Conservation (phyloP, 2,329 filamentous ascomycete species). For the Xylariaceae sp. region DNA sequence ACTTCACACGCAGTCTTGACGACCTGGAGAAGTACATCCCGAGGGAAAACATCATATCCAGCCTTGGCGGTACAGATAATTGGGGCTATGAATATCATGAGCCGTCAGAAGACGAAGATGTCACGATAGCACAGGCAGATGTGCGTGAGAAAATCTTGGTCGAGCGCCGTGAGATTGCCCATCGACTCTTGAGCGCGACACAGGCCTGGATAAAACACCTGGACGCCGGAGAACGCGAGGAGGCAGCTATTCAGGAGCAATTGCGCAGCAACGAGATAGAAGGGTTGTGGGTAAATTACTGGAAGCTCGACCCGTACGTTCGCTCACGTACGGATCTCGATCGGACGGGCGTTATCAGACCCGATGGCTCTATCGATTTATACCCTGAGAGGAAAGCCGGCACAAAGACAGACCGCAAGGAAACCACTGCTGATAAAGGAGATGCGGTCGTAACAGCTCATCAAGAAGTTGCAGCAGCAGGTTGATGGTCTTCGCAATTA, state of each 20-base stretch:
- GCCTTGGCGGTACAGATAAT: conserved; percentile 82
- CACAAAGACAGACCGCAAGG: not conserved
- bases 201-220: conserved; percentile 68
- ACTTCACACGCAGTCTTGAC: conserved; percentile 80
- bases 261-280: conserved; percentile 66
- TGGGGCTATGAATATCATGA: conserved; percentile 84
- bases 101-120: conserved; percentile 75
- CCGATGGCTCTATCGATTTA: conserved; percentile 66
- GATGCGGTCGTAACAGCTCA: not conserved
- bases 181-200: conserved; percentile 74
- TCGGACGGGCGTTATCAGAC: conserved; percentile 71
- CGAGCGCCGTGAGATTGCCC: conserved; percentile 66
- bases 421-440: not conserved
- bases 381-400: conserved; percentile 24
- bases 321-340: conserved; percentile 82
- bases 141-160: conserved; percentile 67
- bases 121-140: conserved; percentile 66
- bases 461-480: not conserved
- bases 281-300: conserved; percentile 75
- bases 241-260: conserved; percentile 55
- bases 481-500: not conserved
- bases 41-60: conserved; percentile 72
- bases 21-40: conserved; percentile 80
- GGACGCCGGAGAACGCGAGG: conserved; percentile 48
- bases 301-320: conserved; percentile 86